These are phyloP conservation scores for Sphenostylis stenocarpa DNA, from an alignment of 306 rosid species.

Conservation along the genomic window DNA sequence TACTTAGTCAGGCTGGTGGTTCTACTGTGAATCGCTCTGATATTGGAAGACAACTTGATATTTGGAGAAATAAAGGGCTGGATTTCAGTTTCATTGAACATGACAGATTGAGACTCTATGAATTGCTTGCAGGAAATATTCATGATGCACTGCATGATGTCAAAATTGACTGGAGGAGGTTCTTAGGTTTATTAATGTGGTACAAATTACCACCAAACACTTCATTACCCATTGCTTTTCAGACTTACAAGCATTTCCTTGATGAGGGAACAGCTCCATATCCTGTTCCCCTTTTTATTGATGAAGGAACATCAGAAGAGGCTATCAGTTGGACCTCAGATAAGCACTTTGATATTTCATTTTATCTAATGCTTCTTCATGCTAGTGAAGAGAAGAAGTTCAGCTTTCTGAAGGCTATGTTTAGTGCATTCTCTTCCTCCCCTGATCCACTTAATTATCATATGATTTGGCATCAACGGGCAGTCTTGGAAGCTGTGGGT, in stretches of 20 bases:
- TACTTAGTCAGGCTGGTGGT: constrained; percentile 94
- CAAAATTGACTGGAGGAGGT: constrained; percentile 92
- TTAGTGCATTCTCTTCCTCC: constrained; percentile 86
- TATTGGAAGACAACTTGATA: constrained; percentile 72
- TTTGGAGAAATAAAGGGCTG: constrained; percentile 83
- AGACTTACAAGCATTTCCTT: constrained; percentile 71
- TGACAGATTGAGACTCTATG: constrained; percentile 77
- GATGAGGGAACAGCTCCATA: constrained; percentile 75
- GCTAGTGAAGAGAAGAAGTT: constrained; percentile 61
- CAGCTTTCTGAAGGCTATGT: constrained; percentile 69
- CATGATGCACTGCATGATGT: constrained; percentile 57
- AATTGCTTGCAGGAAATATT: constrained; percentile 83
- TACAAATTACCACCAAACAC: constrained; percentile 73
- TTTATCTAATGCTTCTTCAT: constrained; percentile 95
- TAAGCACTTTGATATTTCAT: constrained; percentile 76
- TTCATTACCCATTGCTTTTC: constrained; percentile 67
- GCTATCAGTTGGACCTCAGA: constrained; percentile 38
- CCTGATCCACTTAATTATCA: constrained; percentile 96
- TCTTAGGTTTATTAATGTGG: constrained; percentile 93
- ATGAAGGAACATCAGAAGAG: constrained; percentile 66
- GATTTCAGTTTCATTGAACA: constrained; percentile 89
- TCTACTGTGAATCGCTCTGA: constrained; percentile 78
- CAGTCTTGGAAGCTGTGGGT: constrained; percentile 85
- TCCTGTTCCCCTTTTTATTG: constrained; percentile 85
- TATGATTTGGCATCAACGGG: constrained; percentile 97